Evolutionary conservation across 2,329 filamentous ascomycete genomes (phyloP).

Genomic region (Pseudopyrenochaeta lycopersici): DNA sequence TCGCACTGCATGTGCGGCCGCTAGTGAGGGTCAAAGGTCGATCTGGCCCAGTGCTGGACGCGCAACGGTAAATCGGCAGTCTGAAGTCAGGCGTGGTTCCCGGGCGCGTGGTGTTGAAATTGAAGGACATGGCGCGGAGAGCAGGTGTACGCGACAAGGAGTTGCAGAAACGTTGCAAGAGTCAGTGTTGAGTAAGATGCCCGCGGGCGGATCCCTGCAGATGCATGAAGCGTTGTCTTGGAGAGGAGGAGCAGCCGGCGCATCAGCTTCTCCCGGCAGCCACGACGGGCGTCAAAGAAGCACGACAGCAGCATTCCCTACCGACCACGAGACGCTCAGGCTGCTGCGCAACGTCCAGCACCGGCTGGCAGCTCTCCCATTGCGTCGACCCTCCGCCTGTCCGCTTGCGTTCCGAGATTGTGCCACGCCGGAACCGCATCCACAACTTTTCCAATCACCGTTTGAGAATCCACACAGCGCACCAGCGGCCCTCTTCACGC

Average conservation of each 20-base stretch:
- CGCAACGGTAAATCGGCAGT: not conserved
- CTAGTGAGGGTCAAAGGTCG: not conserved
- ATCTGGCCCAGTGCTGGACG: not conserved
- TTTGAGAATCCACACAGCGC: constrained; percentile 8
- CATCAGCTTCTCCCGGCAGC: no score
- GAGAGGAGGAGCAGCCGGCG: constrained; percentile 8
- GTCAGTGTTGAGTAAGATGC: constrained; percentile 8
- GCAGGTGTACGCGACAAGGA: constrained; percentile 8
- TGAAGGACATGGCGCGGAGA: not conserved
- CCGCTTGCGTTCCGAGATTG: constrained; percentile 19
- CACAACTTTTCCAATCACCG: constrained; percentile 12
- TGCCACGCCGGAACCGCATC: constrained; percentile 33
- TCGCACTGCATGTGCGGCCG: not conserved
- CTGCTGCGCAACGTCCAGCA: not conserved
- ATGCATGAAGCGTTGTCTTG: constrained; percentile 21
- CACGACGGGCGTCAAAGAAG: not conserved
- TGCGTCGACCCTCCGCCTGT: constrained; percentile 3
- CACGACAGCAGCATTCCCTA: constrained; percentile 3
- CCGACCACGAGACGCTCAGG: constrained; percentile 5
- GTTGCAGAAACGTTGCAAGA: constrained; percentile 21
- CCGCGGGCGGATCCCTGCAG: constrained; percentile 14
- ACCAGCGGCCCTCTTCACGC: constrained; percentile 9
- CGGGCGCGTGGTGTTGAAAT: not conserved
- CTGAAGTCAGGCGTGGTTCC: not conserved
- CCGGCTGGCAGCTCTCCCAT: not conserved